Evolutionary conservation across 2,329 filamentous ascomycete genomes (phyloP), one percentile per base, ranked within the genome.

Genomic region (Periconia macrospinosa): DNA sequence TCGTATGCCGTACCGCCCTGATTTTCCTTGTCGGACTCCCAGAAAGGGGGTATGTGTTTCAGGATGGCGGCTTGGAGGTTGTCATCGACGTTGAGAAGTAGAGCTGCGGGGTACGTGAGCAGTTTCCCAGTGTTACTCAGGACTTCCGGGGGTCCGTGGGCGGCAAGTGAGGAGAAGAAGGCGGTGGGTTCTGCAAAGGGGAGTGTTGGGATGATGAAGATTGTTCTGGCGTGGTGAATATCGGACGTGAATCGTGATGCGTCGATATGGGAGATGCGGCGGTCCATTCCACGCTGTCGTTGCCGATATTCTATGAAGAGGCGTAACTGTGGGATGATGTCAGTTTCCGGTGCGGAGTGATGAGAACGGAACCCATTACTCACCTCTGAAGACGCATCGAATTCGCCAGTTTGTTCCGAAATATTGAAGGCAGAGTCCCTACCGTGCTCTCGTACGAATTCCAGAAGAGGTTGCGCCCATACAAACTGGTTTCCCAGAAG

Each of bases 141-240:
- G 14, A 8, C 8, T 9, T 11, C 13, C 11, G 52, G 1, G 1
- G 55, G 53, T 2, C 41, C 50, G 10, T 52, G 35, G 7, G 3
- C 5, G n/a, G 30, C 55, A 15, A 55, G 45, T 3, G 49, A 44
- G 6, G 30, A 41, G 53, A 60, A 56, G 44, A 54, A 56, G 2
- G 43, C 11, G 1, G 41, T 41, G 6, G 57, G 57, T n/a, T 37
- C 52, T 1, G 57, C 57, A 17, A 60, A 27, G 3, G 52, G 50
- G 1, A 58, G 51, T 0, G 57, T 60, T 9, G 55, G 37, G 17
- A 60, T 49, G n/a, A 56, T 47, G 49, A 60, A 60, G 19, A 44
- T 13, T 37, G 33, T 14, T 13, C 11, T 37, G 11, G 33, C 30
- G 30, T 7, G 30, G 30, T 8, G 30, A n/a, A n/a, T n/a, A n/a